Evolutionary conservation across 176 grass and related monocot species (phyloP).

Genomic region (Avena insularis): DNA sequence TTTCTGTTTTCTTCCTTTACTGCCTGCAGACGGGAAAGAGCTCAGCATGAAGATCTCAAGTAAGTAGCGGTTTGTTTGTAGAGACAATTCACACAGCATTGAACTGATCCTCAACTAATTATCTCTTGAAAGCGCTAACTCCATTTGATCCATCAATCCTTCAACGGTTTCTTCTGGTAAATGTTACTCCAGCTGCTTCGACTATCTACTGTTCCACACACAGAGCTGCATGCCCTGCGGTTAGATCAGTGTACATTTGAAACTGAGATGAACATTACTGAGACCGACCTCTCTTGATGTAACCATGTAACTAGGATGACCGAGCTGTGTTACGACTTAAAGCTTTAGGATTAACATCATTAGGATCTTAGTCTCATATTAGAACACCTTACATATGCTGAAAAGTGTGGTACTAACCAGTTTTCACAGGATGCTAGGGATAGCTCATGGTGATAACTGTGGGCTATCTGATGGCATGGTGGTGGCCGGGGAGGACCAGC

Average conservation of each 20-base stretch:
- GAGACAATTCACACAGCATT: slow-evolving; percentile 27
- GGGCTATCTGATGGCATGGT: too few relatives aligned
- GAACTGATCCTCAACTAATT: neutral
- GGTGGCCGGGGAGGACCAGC: too few relatives aligned
- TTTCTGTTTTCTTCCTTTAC: slow-evolving; percentile 14
- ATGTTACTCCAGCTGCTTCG: neutral
- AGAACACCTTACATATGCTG: too few relatives aligned
- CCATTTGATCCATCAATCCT: neutral
- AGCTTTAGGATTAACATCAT: too few relatives aligned
- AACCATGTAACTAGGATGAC: neutral
- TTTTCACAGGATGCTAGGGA: too few relatives aligned
- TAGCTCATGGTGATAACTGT: too few relatives aligned
- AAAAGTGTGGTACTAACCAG: too few relatives aligned
- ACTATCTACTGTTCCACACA: neutral
- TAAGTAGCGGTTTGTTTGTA: neutral
- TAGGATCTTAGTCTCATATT: too few relatives aligned
- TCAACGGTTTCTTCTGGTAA: neutral
- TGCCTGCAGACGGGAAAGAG: slow-evolving; percentile 61
- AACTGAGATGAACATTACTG: slow-evolving; percentile 4
- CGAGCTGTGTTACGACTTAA: too few relatives aligned
- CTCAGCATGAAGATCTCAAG: slow-evolving; percentile 29
- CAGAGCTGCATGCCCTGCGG: neutral
- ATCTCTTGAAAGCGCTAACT: slow-evolving; percentile 14
- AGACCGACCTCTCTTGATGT: neutral
- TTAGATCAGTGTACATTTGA: neutral